A percentile compares a stretch with the other conserved stretches of the same genome.
Conservation (phyloP, 805 yeast genomes). For the Nematodospora valgi region DNA sequence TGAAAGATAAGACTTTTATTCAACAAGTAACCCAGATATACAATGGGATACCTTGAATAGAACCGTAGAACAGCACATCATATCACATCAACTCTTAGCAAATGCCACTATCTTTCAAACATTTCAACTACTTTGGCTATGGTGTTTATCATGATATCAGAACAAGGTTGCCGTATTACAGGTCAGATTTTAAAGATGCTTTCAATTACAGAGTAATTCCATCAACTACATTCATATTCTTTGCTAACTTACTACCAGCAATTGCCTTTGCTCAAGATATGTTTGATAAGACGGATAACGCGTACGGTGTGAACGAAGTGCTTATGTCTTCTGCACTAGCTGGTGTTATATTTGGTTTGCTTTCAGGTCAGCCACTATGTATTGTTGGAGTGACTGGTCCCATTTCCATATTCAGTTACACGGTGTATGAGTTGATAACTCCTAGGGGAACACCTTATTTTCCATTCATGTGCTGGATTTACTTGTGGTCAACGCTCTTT, state of each 20-base stretch:
- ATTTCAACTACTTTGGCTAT: constrained; percentile 28
- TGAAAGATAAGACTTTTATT: too few species aligned
- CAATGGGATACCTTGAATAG: too few species aligned
- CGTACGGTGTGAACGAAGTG: constrained; percentile 91
- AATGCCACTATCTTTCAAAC: too few species aligned
- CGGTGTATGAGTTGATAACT: constrained; percentile 69
- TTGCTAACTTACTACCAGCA: constrained; percentile 89
- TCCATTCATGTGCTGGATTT: constrained; percentile 95
- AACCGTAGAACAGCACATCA: too few species aligned
- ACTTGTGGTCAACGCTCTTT: constrained; percentile 83
- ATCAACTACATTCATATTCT: constrained; percentile 74
- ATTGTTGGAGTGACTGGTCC: constrained; percentile 99
- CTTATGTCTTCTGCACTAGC: constrained; percentile 81
- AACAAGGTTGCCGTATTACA: constrained; percentile 61
- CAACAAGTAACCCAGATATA: too few species aligned
- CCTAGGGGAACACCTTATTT: constrained; percentile 61
- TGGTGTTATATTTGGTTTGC: constrained; percentile 81
- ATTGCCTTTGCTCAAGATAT: constrained; percentile 95
- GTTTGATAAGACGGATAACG: constrained; percentile 85
- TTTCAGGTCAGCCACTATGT: constrained; percentile 89
- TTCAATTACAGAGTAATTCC: constrained; percentile 86
- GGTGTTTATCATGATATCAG: constrained; percentile 56
- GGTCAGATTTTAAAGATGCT: constrained; percentile 80
- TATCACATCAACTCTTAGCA: too few species aligned
- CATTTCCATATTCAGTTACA: constrained; percentile 84